Evolutionary conservation across 306 rosid species (phyloP), one percentile per base, ranked within the genome.

Genomic region (Prunus armeniaca): DNA sequence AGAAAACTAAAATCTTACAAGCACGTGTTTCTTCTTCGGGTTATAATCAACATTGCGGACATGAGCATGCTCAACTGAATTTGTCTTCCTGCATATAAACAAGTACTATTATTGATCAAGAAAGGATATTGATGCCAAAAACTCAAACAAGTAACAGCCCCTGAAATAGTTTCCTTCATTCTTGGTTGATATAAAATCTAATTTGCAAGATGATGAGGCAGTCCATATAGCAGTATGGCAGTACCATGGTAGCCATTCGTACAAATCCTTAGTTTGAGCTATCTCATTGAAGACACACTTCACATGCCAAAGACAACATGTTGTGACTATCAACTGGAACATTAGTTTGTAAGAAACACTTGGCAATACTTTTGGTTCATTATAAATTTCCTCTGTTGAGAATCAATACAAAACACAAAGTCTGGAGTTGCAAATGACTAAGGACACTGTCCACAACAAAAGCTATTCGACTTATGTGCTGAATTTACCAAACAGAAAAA

Each of bases 11-110:
- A 56, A 50, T 77, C 97, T 89, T 95, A 92, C 99, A 82, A 95
- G 88, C 82, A 92, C 75, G 80, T 95, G 89, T 72, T 81, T 77
- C 90, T 79, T 89, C 81, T 83, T 87, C 70, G 89, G 87, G 83
- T 92, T 82, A 78, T 90, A 95, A 77, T 92, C 98, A 64, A 89
- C 88, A 82, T 80, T 86, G 82, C 90, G 86, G 69, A 91, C 91
- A 82, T 92, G 94, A 20, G 96, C 89, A 81, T 92, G 93, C 74
- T 91, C 96, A 17, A 92, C 81, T 43, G 93, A 90, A 73, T 66
- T 79, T 49, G 93, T 82, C 88, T 91, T 92, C 97, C 99, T 95
- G 97, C 81, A 72, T 67, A 85, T 51, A 80, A 87, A 47, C 27
- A 12, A 46, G 9, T 58, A 49, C 18, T 72, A 65, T 68, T 64